Percentiles rank a stretch among this genome's conserved stretches.
Conservation (phyloP, 1,139 yeast genomes). For the Meyerozyma sp. region DNA sequence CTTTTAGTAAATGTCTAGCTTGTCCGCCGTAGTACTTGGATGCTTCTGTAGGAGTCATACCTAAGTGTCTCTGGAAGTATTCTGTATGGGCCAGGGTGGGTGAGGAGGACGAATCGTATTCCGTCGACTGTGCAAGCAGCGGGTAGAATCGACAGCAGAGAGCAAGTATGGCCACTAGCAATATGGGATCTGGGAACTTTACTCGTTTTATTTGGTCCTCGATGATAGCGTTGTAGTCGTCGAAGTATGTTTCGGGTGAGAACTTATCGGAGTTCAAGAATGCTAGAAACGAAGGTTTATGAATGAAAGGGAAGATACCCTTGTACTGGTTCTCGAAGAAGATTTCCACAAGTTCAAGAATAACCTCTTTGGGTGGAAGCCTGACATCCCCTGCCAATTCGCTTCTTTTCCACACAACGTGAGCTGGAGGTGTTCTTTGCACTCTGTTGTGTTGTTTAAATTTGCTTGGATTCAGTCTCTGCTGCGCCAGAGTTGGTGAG, state of each 20-base stretch:
- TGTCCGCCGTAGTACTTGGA: slow-evolving; percentile 37
- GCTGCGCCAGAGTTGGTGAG: neutral
- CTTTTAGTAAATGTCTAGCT: slow-evolving; percentile 23
- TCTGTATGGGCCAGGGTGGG: neutral
- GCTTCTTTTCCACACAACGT: neutral
- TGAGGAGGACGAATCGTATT: slow-evolving; percentile 17
- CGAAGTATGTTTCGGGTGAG: slow-evolving; percentile 21
- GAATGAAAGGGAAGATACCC: slow-evolving; percentile 29
- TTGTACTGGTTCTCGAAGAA: slow-evolving; percentile 30
- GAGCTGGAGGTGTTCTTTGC: neutral
- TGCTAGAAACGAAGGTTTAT: slow-evolving; percentile 24
- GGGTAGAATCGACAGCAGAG: slow-evolving; percentile 32
- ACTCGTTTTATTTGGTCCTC: slow-evolving; percentile 12
- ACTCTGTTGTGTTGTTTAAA: neutral
- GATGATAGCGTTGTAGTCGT: slow-evolving; percentile 14
- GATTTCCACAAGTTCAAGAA: slow-evolving; percentile 22
- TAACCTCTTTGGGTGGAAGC: slow-evolving; percentile 20
- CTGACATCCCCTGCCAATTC: neutral
- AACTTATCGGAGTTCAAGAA: slow-evolving; percentile 22
- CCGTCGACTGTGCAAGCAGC: slow-evolving; percentile 21
- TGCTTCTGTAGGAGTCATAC: slow-evolving; percentile 19
- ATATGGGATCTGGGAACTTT: slow-evolving; percentile 25
- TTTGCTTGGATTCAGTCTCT: neutral
- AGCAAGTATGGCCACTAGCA: slow-evolving; percentile 28
- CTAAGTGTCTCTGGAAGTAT: neutral